Evolutionary conservation across 345 rosid species (phyloP).

Genomic region (Erysimum cheiranthoides): DNA sequence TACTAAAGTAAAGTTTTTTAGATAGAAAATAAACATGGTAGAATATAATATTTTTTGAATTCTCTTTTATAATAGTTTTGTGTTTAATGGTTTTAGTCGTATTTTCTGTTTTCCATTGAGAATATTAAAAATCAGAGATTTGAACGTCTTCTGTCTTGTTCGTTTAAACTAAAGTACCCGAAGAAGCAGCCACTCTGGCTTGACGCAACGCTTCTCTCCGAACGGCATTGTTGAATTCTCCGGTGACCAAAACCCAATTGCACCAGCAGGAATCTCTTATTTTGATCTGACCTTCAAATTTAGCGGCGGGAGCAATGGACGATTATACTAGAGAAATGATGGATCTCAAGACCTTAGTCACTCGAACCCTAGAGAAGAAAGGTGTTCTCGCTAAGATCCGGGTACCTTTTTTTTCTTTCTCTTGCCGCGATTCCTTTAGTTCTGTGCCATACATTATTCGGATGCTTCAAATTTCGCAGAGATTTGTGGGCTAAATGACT

Average conservation of each 20-base stretch:
- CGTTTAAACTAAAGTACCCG: conserved; percentile 5
- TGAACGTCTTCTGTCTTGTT: conserved; percentile 8
- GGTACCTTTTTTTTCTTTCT: conserved; percentile 46
- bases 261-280: background rate
- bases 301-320: conserved; percentile 58
- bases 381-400: conserved; percentile 99
- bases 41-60: background rate
- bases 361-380: conserved; percentile 97
- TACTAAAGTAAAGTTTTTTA: too few species aligned
- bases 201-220: conserved; percentile 14
- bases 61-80: background rate
- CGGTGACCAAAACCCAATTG: conserved; percentile 6
- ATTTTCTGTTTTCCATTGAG: background rate
- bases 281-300: background rate
- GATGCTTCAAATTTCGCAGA: background rate
- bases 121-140: background rate
- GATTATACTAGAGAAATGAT: conserved; percentile 99
- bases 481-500: background rate
- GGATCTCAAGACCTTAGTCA: conserved; percentile 99
- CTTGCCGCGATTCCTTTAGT: background rate
- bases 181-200: background rate
- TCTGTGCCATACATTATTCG: background rate
- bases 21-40: background rate
- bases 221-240: conserved; percentile 12
- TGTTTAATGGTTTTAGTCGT: background rate